Percentiles rank a stretch among this genome's conserved stretches.
phyloP scores from a whole-genome alignment of 352 stramenopile species.

The Pythium dissotocum region DNA sequence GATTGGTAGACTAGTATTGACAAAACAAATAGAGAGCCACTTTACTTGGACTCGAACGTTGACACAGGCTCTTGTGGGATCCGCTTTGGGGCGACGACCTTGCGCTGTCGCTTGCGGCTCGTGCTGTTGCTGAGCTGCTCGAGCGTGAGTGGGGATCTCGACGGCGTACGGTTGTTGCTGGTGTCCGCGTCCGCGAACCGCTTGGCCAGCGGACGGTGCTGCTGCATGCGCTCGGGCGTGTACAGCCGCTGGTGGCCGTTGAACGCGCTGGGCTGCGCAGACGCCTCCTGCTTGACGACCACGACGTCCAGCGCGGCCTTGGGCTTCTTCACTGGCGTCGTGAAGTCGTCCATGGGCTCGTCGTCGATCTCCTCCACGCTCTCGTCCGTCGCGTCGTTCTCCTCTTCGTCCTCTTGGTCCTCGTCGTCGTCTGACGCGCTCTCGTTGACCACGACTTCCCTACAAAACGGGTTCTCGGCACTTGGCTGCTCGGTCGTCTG shows the following conservation, averaged over 20 bases:
- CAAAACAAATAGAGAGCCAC: background rate
- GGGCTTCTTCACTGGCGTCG: conserved; percentile 14
- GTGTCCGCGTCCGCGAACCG: background rate
- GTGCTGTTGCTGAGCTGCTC: conserved; percentile 18
- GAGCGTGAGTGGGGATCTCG: conserved; percentile 15
- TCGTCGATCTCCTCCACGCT: conserved; percentile 20
- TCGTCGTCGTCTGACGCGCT: conserved; percentile 11
- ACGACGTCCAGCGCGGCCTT: conserved; percentile 11
- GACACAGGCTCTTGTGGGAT: conserved; percentile 37
- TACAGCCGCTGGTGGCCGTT: conserved; percentile 17
- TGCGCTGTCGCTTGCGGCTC: conserved; percentile 58
- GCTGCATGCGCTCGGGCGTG: conserved; percentile 20
- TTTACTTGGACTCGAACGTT: background rate
- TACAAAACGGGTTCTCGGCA: conserved; percentile 34
- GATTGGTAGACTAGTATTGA: background rate
- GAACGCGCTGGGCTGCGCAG: background rate
- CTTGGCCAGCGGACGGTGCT: conserved; percentile 8
- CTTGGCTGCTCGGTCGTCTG: conserved; percentile 16
- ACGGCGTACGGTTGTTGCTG: conserved; percentile 3
- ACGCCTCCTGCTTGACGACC: conserved; percentile 23
- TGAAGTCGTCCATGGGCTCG: conserved; percentile 13
- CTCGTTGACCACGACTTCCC: conserved; percentile 24
- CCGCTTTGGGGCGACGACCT: conserved; percentile 45
- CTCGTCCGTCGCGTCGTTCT: conserved; percentile 26
- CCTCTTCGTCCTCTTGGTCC: conserved; percentile 26